A percentile compares a stretch with the other conserved stretches of the same genome.
These are phyloP conservation scores for Pichia cabralensis DNA, from an alignment of 805 yeast species.

Conservation along the genomic window DNA sequence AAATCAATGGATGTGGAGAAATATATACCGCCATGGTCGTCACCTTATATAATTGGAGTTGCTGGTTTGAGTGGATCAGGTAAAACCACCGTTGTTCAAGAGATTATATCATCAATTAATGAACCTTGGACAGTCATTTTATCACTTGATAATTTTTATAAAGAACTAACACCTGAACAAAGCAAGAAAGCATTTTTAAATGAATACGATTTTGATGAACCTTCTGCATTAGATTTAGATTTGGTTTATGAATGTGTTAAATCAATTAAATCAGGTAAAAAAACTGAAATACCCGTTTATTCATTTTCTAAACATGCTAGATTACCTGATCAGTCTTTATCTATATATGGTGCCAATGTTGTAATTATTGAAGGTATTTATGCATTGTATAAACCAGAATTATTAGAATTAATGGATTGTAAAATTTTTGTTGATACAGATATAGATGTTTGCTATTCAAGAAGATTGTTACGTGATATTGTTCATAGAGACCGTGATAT, in stretches of 20 bases:
- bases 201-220: conserved; percentile 80
- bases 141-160: conserved; percentile 87
- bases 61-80: conserved; percentile 90
- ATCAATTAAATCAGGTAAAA: conserved; percentile 60
- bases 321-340: conserved; percentile 47
- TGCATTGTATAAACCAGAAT: conserved; percentile 61
- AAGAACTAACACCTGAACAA: conserved; percentile 56
- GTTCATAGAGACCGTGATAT: conserved; percentile 79
- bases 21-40: conserved; percentile 80
- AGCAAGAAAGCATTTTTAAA: conserved; percentile 52
- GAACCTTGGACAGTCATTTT: conserved; percentile 92
- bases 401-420: conserved; percentile 70
- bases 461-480: conserved; percentile 82
- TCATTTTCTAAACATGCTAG: conserved; percentile 56
- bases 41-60: conserved; percentile 78
- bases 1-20: too few species aligned
- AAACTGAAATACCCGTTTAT: conserved; percentile 57
- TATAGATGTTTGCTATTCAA: conserved; percentile 81
- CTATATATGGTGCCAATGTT: conserved; percentile 90
- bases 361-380: conserved; percentile 88
- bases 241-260: conserved; percentile 51
- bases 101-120: conserved; percentile 63
- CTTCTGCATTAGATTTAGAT: conserved; percentile 77
- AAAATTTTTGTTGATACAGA: conserved; percentile 92
- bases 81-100: conserved; percentile 83